Evolutionary conservation across 345 rosid genomes (phyloP).

Genomic region (Aquilaria sinensis): DNA sequence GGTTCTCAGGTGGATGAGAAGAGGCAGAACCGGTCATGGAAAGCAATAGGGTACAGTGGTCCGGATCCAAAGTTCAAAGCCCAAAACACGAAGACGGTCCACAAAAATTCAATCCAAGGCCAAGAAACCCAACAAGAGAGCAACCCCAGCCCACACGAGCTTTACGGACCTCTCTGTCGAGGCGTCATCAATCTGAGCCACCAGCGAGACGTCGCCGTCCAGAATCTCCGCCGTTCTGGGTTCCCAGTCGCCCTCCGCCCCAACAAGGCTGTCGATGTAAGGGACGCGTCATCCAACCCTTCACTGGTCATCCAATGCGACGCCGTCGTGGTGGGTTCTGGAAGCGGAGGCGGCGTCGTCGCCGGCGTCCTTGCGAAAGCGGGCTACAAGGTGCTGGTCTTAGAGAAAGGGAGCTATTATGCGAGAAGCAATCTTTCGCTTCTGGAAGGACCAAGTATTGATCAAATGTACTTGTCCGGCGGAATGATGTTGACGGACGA

Average conservation of each 20-base stretch:
- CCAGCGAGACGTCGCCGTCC: slow-evolving; percentile 36
- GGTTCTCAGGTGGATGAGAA: slow-evolving; percentile 47
- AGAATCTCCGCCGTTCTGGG: slow-evolving; percentile 32
- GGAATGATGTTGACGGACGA: slow-evolving; percentile 61
- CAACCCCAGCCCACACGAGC: slow-evolving; percentile 21
- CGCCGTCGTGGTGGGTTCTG: slow-evolving; percentile 80
- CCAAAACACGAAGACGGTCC: slow-evolving; percentile 5
- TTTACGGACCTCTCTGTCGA: slow-evolving; percentile 55
- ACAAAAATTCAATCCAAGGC: neutral
- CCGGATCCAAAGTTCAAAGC: slow-evolving; percentile 44
- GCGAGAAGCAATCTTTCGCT: slow-evolving; percentile 64
- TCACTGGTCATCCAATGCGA: slow-evolving; percentile 54
- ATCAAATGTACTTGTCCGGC: slow-evolving; percentile 60
- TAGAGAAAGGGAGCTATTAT: slow-evolving; percentile 66
- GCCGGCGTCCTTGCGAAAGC: slow-evolving; percentile 75
- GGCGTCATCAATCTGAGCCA: slow-evolving; percentile 43
- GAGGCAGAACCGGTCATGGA: slow-evolving; percentile 55
- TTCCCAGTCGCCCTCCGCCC: slow-evolving; percentile 31
- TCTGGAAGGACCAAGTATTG: slow-evolving; percentile 69
- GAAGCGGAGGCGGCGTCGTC: slow-evolving; percentile 74
- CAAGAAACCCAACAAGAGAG: slow-evolving; percentile 4
- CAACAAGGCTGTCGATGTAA: slow-evolving; percentile 2
- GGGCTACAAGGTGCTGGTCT: slow-evolving; percentile 68
- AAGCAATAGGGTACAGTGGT: slow-evolving; percentile 67
- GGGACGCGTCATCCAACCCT: slow-evolving; percentile 17